Base-by-base conservation (phyloP, 139 green algal species). In the Haematococcus lacustris region DNA sequence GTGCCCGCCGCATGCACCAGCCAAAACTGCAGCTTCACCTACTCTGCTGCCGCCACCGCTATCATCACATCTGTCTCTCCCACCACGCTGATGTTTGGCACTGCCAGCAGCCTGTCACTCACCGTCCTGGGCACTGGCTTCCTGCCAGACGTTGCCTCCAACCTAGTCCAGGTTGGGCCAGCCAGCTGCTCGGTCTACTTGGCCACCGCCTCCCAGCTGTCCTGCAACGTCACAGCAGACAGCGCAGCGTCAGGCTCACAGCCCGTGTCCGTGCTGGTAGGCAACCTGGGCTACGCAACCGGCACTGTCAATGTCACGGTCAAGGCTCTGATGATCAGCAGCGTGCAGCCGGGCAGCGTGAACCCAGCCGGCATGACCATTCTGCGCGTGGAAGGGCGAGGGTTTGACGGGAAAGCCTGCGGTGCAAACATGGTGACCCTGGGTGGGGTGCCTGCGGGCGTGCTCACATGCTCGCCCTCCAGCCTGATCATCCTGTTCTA, bases 101-200 rank as follows among this genome's bases (percentile, higher is more conserved):
- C 41, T 0, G 38, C 47, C n/a, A 28, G 32, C 35, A 41, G 40
- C 28, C 28, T 71, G 5, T 3, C 38, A 9, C 51, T 83, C 23
- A 78, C 78, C 25, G 73, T 83, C 57, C 79, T 51, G 1, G 78
- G 78, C 4, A 68, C 57, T 6, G 32, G 47, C 5, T 78, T 78
- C 37, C 1, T 1, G 33, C 43, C 63, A n/a, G 60, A 71, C 30
- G 26, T 28, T 6, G 23, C 66, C 2, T 38, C 37, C 9, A 78
- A 78, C 53, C n/a, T 34, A 3, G 65, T 78, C 26, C 66, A 25
- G 5, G 37, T 67, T 2, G 38, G 72, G 26, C 37, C 2, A 2
- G 23, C 40, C 6, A 32, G 33, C 23, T 77, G 68, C 25, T 23
- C 35, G 59, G 66, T 78, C 28, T 70, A 40, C 26, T 39, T 41